Percentiles rank a stretch among this genome's conserved stretches.
phyloP scores from a whole-genome alignment of 2,329 filamentous ascomycete genomes.

The Ascochyta viciae-villosae region DNA sequence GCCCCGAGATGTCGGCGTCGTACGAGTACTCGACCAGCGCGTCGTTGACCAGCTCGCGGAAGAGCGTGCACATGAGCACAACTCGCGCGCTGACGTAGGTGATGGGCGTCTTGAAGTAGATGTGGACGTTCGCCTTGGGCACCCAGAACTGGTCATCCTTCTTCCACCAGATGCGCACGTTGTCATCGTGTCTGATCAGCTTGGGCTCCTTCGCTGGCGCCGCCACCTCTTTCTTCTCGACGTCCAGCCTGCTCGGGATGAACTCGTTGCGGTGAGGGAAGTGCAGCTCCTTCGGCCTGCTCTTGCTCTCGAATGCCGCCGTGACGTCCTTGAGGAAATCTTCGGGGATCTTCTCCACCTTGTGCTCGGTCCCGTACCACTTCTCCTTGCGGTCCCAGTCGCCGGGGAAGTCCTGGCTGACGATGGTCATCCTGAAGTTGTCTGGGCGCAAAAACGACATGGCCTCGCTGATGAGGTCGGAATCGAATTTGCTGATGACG shows the following conservation, averaged over 20 bases:
- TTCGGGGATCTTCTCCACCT: conserved; percentile 76
- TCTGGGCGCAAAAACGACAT: conserved; percentile 80
- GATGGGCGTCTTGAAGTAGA: conserved; percentile 80
- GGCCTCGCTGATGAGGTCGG: conserved; percentile 75
- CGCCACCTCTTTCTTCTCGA: conserved; percentile 90
- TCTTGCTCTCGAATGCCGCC: conserved; percentile 65
- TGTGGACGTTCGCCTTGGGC: conserved; percentile 86
- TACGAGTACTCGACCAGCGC: conserved; percentile 93
- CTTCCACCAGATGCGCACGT: conserved; percentile 91
- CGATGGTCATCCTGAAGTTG: conserved; percentile 84
- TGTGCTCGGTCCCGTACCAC: conserved; percentile 98
- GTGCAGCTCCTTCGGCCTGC: conserved; percentile 75
- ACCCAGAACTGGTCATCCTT: conserved; percentile 99
- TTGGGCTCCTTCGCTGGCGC: conserved; percentile 76
- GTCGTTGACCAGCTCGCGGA: conserved; percentile 85
- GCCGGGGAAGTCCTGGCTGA: conserved; percentile 83
- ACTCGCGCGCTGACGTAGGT: conserved; percentile 81
- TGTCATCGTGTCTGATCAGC: conserved; percentile 82
- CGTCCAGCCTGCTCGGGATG: conserved; percentile 89
- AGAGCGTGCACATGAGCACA: conserved; percentile 78
- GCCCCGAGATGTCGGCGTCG: conserved; percentile 89
- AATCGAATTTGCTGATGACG: conserved; percentile 80
- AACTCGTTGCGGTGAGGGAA: conserved; percentile 95
- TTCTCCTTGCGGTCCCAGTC: conserved; percentile 88
- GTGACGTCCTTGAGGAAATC: conserved; percentile 77